Evolutionary conservation across 78 protist genomes (phyloP), one percentile per base, ranked within the genome.

Genomic region (Guillardia theta): DNA sequence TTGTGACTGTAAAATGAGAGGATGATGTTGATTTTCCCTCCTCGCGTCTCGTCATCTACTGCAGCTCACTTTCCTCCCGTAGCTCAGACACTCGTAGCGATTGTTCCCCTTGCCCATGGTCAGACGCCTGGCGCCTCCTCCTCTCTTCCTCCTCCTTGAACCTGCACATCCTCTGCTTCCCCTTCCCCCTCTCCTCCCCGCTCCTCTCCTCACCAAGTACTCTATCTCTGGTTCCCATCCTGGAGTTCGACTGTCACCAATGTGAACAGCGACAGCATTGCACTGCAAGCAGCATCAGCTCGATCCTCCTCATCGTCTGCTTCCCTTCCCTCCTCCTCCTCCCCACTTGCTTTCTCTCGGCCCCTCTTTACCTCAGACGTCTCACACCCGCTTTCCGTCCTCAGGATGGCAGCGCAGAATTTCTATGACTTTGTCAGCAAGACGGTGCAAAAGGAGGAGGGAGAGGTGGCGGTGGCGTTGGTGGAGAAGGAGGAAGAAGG

Each of bases 151-250:
- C n/a, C n/a, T n/a, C n/a, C n/a, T n/a, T n/a, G n/a, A n/a, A n/a
- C n/a, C n/a, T n/a, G n/a, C n/a, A n/a, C n/a, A n/a, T n/a, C n/a
- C n/a, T n/a, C n/a, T n/a, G n/a, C n/a, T n/a, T n/a, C n/a, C n/a
- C n/a, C n/a, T n/a, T n/a, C n/a, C n/a, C n/a, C n/a, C n/a, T n/a
- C n/a, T n/a, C n/a, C n/a, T 50, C 58, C 30, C 58, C 15, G 58
- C 15, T 50, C 30, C 30, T 30, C 27, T 6, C 39, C 70, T 58
- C 70, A 58, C 90, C 45, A 78, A 8, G 48, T 43, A 78, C 90
- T 78, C 50, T 30, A 37, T 37, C 48, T 78, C 90, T n/a, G 90
- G 90, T 50, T 46, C 48, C 90, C 90, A 78, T 22, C 43, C 90
- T 15, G 90, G 90, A 3, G 90, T 78, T 30, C 90, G 90, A 27